Conservation (phyloP, 345 rosid species). For the Garcia nutans region DNA sequence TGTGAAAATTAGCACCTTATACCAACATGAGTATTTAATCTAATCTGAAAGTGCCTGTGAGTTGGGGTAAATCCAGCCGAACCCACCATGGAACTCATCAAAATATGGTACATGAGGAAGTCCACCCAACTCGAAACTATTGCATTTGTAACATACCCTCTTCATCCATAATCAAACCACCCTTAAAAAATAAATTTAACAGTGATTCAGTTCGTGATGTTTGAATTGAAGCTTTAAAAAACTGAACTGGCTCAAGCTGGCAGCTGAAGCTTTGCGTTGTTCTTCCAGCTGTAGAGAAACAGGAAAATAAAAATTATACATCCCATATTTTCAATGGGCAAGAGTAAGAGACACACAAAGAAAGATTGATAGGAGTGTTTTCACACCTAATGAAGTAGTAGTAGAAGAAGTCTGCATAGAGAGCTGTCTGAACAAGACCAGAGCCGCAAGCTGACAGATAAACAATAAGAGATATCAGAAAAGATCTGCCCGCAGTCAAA, state of each 20-base stretch:
- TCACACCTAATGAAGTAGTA: slow-evolving; percentile 79
- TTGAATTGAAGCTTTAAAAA: neutral
- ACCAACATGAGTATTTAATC: slow-evolving; percentile 3
- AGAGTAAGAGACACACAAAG: neutral
- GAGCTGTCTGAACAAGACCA: slow-evolving; percentile 82
- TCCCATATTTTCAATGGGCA: neutral
- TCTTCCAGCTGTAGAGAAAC: slow-evolving; percentile 72
- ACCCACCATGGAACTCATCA: neutral
- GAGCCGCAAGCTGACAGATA: slow-evolving; percentile 68
- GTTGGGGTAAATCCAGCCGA: neutral
- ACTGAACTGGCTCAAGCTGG: slow-evolving; percentile 58
- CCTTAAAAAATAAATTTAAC: neutral
- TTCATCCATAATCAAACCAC: neutral
- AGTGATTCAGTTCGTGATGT: neutral
- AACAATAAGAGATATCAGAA: slow-evolving; percentile 12
- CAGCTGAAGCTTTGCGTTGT: slow-evolving; percentile 83
- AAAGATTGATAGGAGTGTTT: neutral
- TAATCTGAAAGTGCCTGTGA: slow-evolving; percentile 2
- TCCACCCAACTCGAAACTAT: neutral
- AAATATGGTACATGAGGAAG: neutral
- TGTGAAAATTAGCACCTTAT: slow-evolving; percentile 13
- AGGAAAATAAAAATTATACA: neutral
- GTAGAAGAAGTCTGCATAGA: slow-evolving; percentile 92
- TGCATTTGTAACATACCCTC: neutral
- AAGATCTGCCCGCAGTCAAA: neutral